Conservation (phyloP, 208 protist species). For the Phytomonas francai region DNA sequence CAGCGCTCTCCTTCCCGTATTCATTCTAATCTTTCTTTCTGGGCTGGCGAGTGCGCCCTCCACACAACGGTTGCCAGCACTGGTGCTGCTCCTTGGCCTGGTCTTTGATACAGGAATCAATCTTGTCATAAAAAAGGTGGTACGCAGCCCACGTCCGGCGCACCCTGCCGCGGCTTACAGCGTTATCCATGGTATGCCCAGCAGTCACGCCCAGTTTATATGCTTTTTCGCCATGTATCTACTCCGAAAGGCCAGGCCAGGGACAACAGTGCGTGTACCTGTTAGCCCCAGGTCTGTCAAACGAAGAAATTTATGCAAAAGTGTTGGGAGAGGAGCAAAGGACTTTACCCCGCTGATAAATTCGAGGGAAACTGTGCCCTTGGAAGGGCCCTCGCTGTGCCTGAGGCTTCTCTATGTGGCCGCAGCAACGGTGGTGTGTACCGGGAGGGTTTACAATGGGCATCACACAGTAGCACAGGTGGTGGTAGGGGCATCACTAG, state of each 20-base stretch:
- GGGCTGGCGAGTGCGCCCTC: slow-evolving; percentile 49
- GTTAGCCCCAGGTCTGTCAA: not conserved
- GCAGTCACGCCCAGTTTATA: slow-evolving; percentile 76
- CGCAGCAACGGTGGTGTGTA: slow-evolving; percentile 32
- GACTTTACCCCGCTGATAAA: not conserved
- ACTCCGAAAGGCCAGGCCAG: slow-evolving; percentile 8
- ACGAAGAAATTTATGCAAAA: not conserved
- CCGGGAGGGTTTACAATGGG: slow-evolving; percentile 62
- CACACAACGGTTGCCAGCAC: slow-evolving; percentile 24
- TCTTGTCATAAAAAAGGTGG: slow-evolving; percentile 25
- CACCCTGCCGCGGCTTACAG: slow-evolving; percentile 42
- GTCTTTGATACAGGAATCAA: slow-evolving; percentile 39
- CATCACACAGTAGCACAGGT: slow-evolving; percentile 64
- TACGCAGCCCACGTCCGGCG: slow-evolving; percentile 31
- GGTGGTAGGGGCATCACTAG: slow-evolving; percentile 37
- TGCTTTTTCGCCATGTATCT: slow-evolving; percentile 59
- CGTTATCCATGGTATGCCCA: slow-evolving; percentile 63
- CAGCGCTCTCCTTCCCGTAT: slow-evolving; percentile 40
- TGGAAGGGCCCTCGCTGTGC: slow-evolving; percentile 4
- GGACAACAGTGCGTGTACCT: slow-evolving; percentile 4
- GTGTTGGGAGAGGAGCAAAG: not conserved
- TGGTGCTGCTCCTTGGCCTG: slow-evolving; percentile 50
- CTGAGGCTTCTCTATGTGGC: slow-evolving; percentile 20
- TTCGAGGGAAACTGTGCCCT: not conserved
- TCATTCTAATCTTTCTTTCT: slow-evolving; percentile 53